These are phyloP conservation scores for Nakazawaea sp. DNA, from an alignment of 805 yeast genomes.

Conservation along the genomic window DNA sequence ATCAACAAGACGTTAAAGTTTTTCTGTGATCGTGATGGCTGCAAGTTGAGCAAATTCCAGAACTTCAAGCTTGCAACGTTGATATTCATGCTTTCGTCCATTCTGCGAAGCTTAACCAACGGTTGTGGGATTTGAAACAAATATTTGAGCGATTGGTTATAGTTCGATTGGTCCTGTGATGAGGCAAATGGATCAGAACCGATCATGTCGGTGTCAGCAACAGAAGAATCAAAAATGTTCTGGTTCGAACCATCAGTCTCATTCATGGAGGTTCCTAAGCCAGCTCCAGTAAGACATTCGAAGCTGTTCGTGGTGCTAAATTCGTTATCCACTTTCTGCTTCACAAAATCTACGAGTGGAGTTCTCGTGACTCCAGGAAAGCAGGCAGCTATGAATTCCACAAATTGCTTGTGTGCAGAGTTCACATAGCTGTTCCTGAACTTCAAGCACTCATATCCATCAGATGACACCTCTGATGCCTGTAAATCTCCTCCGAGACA, in stretches of 20 bases:
- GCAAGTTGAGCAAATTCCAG: conserved; percentile 54
- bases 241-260: no score
- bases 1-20: conserved; percentile 46
- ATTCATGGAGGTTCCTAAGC: conserved; percentile 14
- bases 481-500: conserved; percentile 10
- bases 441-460: not conserved
- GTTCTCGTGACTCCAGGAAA: conserved; percentile 7
- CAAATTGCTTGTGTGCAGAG: not conserved
- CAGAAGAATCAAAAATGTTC: not conserved
- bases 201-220: not conserved
- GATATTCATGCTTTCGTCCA: conserved; percentile 33
- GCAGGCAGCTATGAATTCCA: not conserved
- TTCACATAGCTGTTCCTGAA: not conserved
- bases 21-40: conserved; percentile 44
- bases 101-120: conserved; percentile 24
- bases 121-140: conserved; percentile 30
- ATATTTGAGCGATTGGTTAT: not conserved
- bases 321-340: conserved; percentile 10
- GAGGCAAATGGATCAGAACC: not conserved
- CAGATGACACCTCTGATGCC: not conserved
- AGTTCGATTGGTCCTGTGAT: not conserved
- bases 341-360: conserved; percentile 6
- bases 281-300: conserved; percentile 23
- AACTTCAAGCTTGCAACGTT: conserved; percentile 41
- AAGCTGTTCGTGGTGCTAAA: conserved; percentile 28